A percentile compares a stretch with the other conserved stretches of the same genome.
Evolutionary conservation across 176 grass and related monocot species (phyloP).

Genomic region (Eragrostis nindensis): DNA sequence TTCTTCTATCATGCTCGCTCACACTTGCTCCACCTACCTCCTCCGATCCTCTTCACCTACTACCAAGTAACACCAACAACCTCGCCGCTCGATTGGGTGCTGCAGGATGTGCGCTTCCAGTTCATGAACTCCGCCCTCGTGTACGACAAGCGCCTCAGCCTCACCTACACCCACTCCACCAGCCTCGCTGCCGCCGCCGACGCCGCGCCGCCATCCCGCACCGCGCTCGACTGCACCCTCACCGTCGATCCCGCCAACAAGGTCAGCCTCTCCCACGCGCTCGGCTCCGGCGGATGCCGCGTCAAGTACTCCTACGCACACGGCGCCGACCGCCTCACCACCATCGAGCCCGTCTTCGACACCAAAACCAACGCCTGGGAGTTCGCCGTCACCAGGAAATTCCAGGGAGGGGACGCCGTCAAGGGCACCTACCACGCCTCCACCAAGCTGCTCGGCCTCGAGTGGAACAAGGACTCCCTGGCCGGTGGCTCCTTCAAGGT

Average conservation of each 20-base stretch:
- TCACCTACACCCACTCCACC: slow-evolving; percentile 75
- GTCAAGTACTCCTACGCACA: slow-evolving; percentile 88
- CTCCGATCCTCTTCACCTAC: too few relatives aligned
- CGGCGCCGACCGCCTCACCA: slow-evolving; percentile 60
- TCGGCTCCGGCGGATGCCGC: slow-evolving; percentile 61
- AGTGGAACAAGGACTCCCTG: slow-evolving; percentile 72
- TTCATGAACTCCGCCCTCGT: slow-evolving; percentile 82
- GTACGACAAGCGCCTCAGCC: slow-evolving; percentile 75
- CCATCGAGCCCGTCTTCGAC: slow-evolving; percentile 81
- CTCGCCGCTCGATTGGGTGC: background rate
- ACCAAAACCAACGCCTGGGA: slow-evolving; percentile 79
- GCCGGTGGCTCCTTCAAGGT: slow-evolving; percentile 79
- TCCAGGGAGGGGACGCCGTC: slow-evolving; percentile 54
- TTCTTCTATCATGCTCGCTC: too few relatives aligned
- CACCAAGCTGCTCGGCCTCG: slow-evolving; percentile 69
- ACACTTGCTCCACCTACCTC: background rate
- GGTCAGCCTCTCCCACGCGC: slow-evolving; percentile 63
- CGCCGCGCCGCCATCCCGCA: slow-evolving; percentile 37
- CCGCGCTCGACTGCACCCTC: slow-evolving; percentile 61
- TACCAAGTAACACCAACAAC: too few relatives aligned
- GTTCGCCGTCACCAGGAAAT: slow-evolving; percentile 74
- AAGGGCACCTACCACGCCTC: slow-evolving; percentile 79
- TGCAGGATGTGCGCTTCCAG: slow-evolving; percentile 86
- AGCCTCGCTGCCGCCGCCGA: background rate
- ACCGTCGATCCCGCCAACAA: slow-evolving; percentile 77